Evolutionary conservation across 2,329 filamentous ascomycete genomes (phyloP).

Genomic region (Cladosporium sphaerospermum): DNA sequence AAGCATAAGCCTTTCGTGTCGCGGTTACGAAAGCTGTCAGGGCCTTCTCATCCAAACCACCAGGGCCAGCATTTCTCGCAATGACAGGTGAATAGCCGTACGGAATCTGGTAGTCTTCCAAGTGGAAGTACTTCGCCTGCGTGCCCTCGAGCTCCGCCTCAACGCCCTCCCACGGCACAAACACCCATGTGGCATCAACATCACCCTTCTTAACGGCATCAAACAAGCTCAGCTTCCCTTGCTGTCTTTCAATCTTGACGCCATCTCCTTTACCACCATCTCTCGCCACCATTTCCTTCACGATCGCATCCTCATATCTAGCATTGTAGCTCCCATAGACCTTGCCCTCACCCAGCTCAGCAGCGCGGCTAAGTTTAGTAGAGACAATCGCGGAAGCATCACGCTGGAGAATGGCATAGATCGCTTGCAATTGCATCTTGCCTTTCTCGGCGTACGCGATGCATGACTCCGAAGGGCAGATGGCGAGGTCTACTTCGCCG

Average conservation of each 20-base stretch:
- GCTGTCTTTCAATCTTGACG: slow-evolving; percentile 20
- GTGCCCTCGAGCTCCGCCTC: slow-evolving; percentile 24
- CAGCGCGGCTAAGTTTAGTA: slow-evolving; percentile 20
- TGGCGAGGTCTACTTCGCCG: slow-evolving; percentile 27
- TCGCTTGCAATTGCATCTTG: slow-evolving; percentile 26
- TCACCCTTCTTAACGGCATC: slow-evolving; percentile 22
- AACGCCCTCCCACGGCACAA: slow-evolving; percentile 30
- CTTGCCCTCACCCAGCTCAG: slow-evolving; percentile 22
- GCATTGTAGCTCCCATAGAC: slow-evolving; percentile 29
- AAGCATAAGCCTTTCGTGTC: slow-evolving; percentile 25
- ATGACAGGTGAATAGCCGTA: slow-evolving; percentile 31
- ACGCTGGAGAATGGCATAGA: slow-evolving; percentile 30
- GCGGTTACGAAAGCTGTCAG: slow-evolving; percentile 24
- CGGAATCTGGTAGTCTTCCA: slow-evolving; percentile 24
- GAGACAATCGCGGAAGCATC: slow-evolving; percentile 28
- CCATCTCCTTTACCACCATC: slow-evolving; percentile 22
- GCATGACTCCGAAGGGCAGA: slow-evolving; percentile 29
- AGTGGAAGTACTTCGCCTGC: slow-evolving; percentile 18
- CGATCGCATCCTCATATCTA: slow-evolving; percentile 28
- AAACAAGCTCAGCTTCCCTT: slow-evolving; percentile 27
- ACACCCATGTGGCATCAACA: slow-evolving; percentile 30
- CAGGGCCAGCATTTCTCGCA: slow-evolving; percentile 19
- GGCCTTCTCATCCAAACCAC: slow-evolving; percentile 14
- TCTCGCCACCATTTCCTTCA: slow-evolving; percentile 22
- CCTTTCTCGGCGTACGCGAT: slow-evolving; percentile 28